A percentile compares a stretch with the other conserved stretches of the same genome.
Evolutionary conservation across 2,329 filamentous ascomycete species (phyloP).

Genomic region (Pyrenophora graminea): DNA sequence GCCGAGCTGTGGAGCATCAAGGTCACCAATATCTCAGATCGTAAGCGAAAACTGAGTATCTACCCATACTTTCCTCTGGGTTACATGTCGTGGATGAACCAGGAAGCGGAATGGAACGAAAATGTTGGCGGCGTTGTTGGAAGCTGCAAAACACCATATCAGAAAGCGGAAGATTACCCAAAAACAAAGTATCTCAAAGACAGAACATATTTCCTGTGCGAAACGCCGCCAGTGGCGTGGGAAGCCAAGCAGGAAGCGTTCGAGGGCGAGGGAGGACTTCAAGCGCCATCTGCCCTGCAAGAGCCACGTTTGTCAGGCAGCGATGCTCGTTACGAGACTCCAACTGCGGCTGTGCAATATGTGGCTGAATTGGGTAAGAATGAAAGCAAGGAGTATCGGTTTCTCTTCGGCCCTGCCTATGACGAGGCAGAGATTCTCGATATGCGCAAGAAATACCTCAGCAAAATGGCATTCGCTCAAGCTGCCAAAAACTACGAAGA

Average conservation of each 20-base stretch:
- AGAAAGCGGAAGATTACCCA: slow-evolving; percentile 61
- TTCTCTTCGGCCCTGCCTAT: slow-evolving; percentile 60
- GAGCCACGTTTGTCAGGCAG: slow-evolving; percentile 49
- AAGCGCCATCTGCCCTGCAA: slow-evolving; percentile 54
- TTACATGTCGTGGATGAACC: slow-evolving; percentile 68
- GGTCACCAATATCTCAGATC: slow-evolving; percentile 55
- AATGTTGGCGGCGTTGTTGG: slow-evolving; percentile 57
- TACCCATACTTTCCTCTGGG: slow-evolving; percentile 63
- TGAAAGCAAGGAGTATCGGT: slow-evolving; percentile 56
- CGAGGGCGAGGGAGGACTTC: slow-evolving; percentile 61
- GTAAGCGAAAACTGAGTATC: slow-evolving; percentile 55
- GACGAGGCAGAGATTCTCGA: slow-evolving; percentile 56
- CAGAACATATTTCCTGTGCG: slow-evolving; percentile 62
- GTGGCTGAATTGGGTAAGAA: slow-evolving; percentile 47
- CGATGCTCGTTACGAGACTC: slow-evolving; percentile 61
- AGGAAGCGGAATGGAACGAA: slow-evolving; percentile 57
- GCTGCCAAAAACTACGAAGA: slow-evolving; percentile 54
- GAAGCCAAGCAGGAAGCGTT: slow-evolving; percentile 59
- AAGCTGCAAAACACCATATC: slow-evolving; percentile 61
- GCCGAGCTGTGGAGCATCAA: slow-evolving; percentile 61
- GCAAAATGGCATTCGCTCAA: slow-evolving; percentile 54
- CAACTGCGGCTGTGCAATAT: slow-evolving; percentile 60
- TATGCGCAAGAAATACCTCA: slow-evolving; percentile 56
- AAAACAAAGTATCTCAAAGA: slow-evolving; percentile 63
- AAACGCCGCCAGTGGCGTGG: slow-evolving; percentile 57